Evolutionary conservation across 768 basidiomycete genomes (phyloP).

Genomic region (Amanita polypyramis): DNA sequence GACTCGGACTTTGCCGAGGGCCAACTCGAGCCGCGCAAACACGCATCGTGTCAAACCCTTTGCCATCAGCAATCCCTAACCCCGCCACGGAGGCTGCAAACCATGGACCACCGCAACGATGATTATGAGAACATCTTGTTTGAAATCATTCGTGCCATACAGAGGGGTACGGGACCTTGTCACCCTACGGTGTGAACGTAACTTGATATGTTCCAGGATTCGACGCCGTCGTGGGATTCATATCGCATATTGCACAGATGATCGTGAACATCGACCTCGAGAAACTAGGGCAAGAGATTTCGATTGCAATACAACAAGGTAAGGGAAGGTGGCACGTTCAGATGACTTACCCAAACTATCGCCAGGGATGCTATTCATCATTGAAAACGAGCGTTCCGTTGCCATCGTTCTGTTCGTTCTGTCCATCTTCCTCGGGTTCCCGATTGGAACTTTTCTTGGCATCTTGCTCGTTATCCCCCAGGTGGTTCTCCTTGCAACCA

Average conservation of each 20-base stretch:
- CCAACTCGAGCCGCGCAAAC: too few relatives aligned
- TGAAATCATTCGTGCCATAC: too few relatives aligned
- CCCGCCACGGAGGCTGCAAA: too few relatives aligned
- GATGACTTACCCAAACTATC: neutral
- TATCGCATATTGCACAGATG: neutral
- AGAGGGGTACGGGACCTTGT: too few relatives aligned
- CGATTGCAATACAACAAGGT: neutral
- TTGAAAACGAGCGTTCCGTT: neutral
- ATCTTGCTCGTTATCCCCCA: neutral
- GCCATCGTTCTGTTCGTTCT: neutral
- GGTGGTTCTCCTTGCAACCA: neutral
- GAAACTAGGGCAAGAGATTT: neutral
- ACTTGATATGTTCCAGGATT: neutral
- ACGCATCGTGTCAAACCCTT: too few relatives aligned
- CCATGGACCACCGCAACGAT: too few relatives aligned
- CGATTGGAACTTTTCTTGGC: neutral
- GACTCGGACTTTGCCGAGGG: too few relatives aligned
- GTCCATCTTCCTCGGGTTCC: neutral
- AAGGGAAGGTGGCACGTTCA: neutral
- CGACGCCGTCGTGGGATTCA: neutral
- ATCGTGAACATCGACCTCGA: neutral
- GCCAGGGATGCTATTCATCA: neutral
- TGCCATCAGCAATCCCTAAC: too few relatives aligned
- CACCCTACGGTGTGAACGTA: too few relatives aligned
- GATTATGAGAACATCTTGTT: too few relatives aligned